Percentiles rank a stretch among this genome's conserved stretches.
These are phyloP conservation scores for Xylaria sp. DNA, from an alignment of 2,329 filamentous ascomycete species.

Conservation along the genomic window DNA sequence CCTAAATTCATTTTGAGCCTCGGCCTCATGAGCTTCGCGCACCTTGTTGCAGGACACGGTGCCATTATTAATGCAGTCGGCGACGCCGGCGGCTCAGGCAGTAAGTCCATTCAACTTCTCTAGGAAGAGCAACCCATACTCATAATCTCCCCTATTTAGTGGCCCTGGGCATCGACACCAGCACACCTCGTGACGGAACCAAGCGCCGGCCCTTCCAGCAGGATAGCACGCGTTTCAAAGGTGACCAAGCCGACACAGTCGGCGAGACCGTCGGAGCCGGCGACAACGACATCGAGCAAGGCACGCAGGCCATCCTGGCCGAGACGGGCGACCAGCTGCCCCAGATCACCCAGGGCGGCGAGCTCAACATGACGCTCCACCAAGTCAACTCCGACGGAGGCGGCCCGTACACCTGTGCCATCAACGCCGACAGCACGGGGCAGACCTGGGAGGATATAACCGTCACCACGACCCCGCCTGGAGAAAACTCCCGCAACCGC, in stretches of 20 bases:
- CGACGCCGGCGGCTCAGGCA: constrained; percentile 67
- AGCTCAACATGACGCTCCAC: constrained; percentile 71
- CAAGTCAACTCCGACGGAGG: constrained; percentile 75
- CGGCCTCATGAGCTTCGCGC: constrained; percentile 63
- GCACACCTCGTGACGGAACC: constrained; percentile 71
- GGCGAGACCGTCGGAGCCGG: constrained; percentile 69
- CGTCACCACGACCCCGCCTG: constrained; percentile 65
- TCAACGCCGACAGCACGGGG: constrained; percentile 70
- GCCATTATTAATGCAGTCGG: constrained; percentile 69
- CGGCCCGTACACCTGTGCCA: constrained; percentile 73
- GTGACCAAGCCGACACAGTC: constrained; percentile 61
- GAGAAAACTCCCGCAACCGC: constrained; percentile 61
- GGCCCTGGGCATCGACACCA: constrained; percentile 62
- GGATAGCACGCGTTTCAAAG: constrained; percentile 71
- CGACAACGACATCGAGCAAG: constrained; percentile 66
- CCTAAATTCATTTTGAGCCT: constrained; percentile 51
- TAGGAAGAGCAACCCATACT: constrained; percentile 1
- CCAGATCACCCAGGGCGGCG: constrained; percentile 67
- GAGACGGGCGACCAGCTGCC: constrained; percentile 67
- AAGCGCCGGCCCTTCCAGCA: constrained; percentile 70
- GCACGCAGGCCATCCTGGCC: constrained; percentile 67
- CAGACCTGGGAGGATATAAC: constrained; percentile 63
- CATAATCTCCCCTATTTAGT: constrained; percentile 39
- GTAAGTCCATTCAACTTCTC: constrained; percentile 41
- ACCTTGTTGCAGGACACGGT: constrained; percentile 69